phyloP scores from a whole-genome alignment of 768 basidiomycete genomes.

The Suillus paluster region DNA sequence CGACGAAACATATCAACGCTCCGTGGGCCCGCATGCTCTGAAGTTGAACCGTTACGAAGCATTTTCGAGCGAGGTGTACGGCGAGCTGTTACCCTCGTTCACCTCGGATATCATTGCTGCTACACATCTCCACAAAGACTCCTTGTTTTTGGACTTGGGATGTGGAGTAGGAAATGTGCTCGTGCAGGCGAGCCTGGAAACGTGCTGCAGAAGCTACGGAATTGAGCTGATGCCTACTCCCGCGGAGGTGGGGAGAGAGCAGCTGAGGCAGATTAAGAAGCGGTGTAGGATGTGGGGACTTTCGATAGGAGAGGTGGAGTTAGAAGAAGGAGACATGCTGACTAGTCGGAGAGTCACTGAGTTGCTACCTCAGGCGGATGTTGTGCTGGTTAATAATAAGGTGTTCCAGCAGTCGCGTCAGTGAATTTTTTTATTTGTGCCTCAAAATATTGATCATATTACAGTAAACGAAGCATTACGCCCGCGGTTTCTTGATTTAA shows the following conservation, averaged over 20 bases:
- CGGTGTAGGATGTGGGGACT: slow-evolving; percentile 95
- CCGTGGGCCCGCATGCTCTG: slow-evolving; percentile 88
- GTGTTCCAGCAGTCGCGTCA: slow-evolving; percentile 75
- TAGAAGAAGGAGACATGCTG: slow-evolving; percentile 89
- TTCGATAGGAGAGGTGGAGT: slow-evolving; percentile 69
- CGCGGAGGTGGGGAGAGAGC: slow-evolving; percentile 76
- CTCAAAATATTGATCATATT: slow-evolving; percentile 6
- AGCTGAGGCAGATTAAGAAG: slow-evolving; percentile 73
- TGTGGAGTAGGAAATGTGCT: slow-evolving; percentile 88
- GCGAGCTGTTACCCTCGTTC: slow-evolving; percentile 84
- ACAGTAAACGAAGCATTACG: slow-evolving; percentile 87
- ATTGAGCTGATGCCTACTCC: slow-evolving; percentile 81
- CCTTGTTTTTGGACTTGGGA: slow-evolving; percentile 83
- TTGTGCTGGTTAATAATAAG: slow-evolving; percentile 90
- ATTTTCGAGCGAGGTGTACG: slow-evolving; percentile 86
- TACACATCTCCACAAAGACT: slow-evolving; percentile 55
- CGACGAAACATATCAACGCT: slow-evolving; percentile 92
- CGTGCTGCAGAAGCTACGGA: slow-evolving; percentile 77
- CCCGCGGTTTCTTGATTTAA: slow-evolving; percentile 91
- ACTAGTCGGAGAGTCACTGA: slow-evolving; percentile 65
- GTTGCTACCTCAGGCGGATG: slow-evolving; percentile 81
- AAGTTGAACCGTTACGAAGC: slow-evolving; percentile 80
- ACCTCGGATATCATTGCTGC: slow-evolving; percentile 55
- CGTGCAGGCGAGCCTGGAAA: slow-evolving; percentile 80
- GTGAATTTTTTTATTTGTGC: slow-evolving; percentile 32